Conservation (phyloP, 2,329 filamentous ascomycete species). For the Blastomyces emzantsi region DNA sequence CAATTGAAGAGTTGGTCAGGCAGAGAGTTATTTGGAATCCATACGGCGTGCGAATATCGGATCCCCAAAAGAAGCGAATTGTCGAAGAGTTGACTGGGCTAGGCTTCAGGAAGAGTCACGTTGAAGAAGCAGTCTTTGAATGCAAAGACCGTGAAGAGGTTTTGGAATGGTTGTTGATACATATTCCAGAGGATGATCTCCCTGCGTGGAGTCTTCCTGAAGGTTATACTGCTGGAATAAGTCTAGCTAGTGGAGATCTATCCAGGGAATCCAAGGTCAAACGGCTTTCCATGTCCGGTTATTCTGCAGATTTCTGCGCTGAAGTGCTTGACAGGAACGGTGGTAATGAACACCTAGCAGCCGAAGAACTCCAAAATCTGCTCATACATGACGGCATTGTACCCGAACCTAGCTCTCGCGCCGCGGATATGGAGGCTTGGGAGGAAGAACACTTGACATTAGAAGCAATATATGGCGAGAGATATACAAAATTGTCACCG, state of each 20-base stretch:
- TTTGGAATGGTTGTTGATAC: conserved; percentile 90
- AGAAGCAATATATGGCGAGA: conserved; percentile 75
- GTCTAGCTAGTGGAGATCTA: conserved; percentile 71
- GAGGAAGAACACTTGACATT: conserved; percentile 75
- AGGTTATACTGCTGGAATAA: conserved; percentile 82
- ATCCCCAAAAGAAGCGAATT: conserved; percentile 49
- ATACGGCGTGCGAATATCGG: conserved; percentile 57
- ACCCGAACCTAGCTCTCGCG: conserved; percentile 14
- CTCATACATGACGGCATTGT: conserved; percentile 45
- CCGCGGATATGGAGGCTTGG: conserved; percentile 56
- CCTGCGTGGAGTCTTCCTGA: conserved; percentile 86
- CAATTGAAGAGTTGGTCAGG: conserved; percentile 71
- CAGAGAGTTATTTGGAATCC: conserved; percentile 81
- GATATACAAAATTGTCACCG: conserved; percentile 52
- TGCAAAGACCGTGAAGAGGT: conserved; percentile 91
- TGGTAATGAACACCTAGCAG: conserved; percentile 66
- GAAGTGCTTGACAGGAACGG: conserved; percentile 61
- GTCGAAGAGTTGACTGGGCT: conserved; percentile 66
- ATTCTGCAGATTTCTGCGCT: conserved; percentile 73
- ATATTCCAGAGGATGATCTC: conserved; percentile 95
- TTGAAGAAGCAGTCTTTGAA: conserved; percentile 75
- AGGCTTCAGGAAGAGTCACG: conserved; percentile 81
- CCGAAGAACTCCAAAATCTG: conserved; percentile 66
- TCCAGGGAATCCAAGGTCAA: conserved; percentile 75
- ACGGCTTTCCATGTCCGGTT: conserved; percentile 71